Evolutionary conservation across 345 rosid genomes (phyloP).

Genomic region (Mangifera indica): DNA sequence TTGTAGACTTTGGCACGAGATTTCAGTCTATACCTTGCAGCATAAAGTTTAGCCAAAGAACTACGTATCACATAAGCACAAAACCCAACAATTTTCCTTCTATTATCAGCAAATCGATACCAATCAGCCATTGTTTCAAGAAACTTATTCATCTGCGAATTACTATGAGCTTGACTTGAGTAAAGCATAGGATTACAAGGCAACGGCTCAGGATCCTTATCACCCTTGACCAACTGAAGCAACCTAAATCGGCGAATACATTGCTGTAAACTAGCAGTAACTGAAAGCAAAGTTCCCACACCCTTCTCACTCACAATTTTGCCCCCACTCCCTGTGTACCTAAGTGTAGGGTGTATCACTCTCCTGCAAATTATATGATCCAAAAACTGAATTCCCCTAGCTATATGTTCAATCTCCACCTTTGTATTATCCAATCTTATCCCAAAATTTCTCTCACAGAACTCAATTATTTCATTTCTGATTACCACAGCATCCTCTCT

Average conservation of each 20-base stretch:
- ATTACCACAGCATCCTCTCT: constrained; percentile 79
- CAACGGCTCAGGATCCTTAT: constrained; percentile 90
- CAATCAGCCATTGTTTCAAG: constrained; percentile 99
- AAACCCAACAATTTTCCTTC: constrained; percentile 90
- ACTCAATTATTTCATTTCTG: constrained; percentile 65
- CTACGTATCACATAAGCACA: constrained; percentile 94
- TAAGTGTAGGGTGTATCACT: constrained; percentile 80
- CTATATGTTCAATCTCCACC: constrained; percentile 80
- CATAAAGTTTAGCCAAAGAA: constrained; percentile 92
- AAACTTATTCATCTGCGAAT: constrained; percentile 95
- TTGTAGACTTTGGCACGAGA: constrained; percentile 95
- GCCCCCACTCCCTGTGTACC: constrained; percentile 83
- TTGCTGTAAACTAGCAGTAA: constrained; percentile 85
- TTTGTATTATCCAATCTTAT: constrained; percentile 69
- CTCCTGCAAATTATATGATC: constrained; percentile 85
- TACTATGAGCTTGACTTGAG: constrained; percentile 94
- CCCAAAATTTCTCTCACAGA: constrained; percentile 56
- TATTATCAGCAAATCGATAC: constrained; percentile 89
- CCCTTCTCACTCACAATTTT: constrained; percentile 81
- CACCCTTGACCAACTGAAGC: constrained; percentile 89
- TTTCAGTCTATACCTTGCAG: constrained; percentile 90
- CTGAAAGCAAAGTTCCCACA: constrained; percentile 89
- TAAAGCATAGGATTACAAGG: constrained; percentile 95
- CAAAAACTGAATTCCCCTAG: constrained; percentile 85
- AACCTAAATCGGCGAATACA: constrained; percentile 73